These are phyloP conservation scores for Russula dissimulans DNA, from an alignment of 768 basidiomycete species.

Conservation along the genomic window DNA sequence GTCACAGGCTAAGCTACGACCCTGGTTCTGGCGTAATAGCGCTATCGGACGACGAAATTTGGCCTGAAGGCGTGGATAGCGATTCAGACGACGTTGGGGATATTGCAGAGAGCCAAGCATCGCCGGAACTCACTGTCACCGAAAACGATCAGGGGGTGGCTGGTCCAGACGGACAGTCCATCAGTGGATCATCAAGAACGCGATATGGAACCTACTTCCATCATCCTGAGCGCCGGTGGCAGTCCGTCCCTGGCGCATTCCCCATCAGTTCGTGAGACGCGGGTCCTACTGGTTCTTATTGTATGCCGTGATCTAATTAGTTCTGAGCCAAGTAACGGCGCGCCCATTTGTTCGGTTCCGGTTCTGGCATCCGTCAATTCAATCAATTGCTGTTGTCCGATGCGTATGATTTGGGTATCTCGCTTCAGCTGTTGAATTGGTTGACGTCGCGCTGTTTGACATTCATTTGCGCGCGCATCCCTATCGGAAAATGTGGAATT, in stretches of 20 bases:
- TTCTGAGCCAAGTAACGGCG: background rate
- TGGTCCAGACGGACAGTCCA: constrained; percentile 18
- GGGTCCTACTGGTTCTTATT: background rate
- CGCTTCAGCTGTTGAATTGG: no score
- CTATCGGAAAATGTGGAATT: no score
- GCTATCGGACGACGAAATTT: constrained; percentile 58
- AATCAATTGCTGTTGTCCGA: no score
- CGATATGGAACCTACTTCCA: constrained; percentile 78
- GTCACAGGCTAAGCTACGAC: constrained; percentile 73
- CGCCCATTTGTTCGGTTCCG: background rate
- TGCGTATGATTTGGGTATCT: no score
- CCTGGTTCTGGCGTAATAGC: constrained; percentile 83
- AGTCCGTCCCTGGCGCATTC: constrained; percentile 54
- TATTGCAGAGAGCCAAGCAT: constrained; percentile 24
- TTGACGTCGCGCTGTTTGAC: no score
- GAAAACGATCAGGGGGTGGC: constrained; percentile 18
- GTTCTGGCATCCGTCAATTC: background rate
- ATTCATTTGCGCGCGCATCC: no score
- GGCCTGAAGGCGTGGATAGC: constrained; percentile 41
- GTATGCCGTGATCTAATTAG: background rate
- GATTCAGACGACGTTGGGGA: constrained; percentile 43
- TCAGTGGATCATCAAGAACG: constrained; percentile 23
- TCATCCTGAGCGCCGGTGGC: constrained; percentile 65
- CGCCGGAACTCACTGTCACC: constrained; percentile 29
- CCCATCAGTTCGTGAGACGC: constrained; percentile 12